phyloP scores from a whole-genome alignment of 2,329 filamentous ascomycete genomes.

The Periconia macrospinosa region DNA sequence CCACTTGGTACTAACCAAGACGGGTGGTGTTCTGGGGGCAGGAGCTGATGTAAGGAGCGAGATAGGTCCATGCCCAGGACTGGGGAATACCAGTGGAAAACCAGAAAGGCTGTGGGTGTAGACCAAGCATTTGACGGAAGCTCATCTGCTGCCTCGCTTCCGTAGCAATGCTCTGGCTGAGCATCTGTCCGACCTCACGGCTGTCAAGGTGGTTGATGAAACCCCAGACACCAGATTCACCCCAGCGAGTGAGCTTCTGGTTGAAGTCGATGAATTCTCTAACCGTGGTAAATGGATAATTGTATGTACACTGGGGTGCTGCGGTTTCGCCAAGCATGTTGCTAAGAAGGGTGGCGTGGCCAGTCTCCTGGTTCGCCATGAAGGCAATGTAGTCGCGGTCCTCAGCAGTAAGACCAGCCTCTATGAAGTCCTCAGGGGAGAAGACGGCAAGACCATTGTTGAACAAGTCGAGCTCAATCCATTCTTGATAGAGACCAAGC shows the following conservation, averaged over 20 bases:
- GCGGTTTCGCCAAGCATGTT: slow-evolving; percentile 76
- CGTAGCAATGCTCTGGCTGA: slow-evolving; percentile 75
- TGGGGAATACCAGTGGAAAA: slow-evolving; percentile 79
- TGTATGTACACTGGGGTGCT: slow-evolving; percentile 76
- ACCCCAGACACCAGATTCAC: slow-evolving; percentile 78
- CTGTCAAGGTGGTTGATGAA: slow-evolving; percentile 79
- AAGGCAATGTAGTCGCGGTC: slow-evolving; percentile 72
- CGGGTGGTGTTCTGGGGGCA: slow-evolving; percentile 75
- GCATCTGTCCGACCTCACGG: slow-evolving; percentile 70
- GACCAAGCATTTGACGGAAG: slow-evolving; percentile 79
- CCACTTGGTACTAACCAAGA: slow-evolving; percentile 41
- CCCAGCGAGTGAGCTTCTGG: slow-evolving; percentile 81
- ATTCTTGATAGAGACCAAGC: slow-evolving; percentile 78
- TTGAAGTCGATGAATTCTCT: slow-evolving; percentile 80
- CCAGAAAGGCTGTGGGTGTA: slow-evolving; percentile 82
- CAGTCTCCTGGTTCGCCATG: slow-evolving; percentile 77
- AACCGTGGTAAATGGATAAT: slow-evolving; percentile 76
- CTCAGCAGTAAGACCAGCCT: slow-evolving; percentile 67
- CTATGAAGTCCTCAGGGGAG: slow-evolving; percentile 68
- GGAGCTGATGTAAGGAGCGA: slow-evolving; percentile 78
- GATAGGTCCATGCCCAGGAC: slow-evolving; percentile 80
- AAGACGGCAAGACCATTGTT: slow-evolving; percentile 73
- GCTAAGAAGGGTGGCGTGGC: slow-evolving; percentile 74
- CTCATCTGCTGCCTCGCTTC: slow-evolving; percentile 83
- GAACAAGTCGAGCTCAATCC: slow-evolving; percentile 83